phyloP scores from a whole-genome alignment of 257 asterid genomes.

The Solanum etuberosum region DNA sequence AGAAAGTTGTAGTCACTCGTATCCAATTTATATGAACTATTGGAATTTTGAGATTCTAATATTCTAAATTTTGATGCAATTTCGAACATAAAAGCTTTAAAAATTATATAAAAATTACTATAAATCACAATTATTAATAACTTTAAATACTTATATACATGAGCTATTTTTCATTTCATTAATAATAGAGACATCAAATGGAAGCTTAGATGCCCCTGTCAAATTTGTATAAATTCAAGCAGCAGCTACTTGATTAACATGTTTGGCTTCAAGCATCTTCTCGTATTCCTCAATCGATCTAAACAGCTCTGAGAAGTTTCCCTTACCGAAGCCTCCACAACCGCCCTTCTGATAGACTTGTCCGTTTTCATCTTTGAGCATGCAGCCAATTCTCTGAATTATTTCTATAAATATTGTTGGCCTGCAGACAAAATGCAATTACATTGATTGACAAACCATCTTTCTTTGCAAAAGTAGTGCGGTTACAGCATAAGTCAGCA shows the following conservation, averaged over 20 bases:
- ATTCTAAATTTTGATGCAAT: no score
- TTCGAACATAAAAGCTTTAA: no score
- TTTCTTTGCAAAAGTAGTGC: neutral
- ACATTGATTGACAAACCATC: neutral
- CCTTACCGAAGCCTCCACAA: slow-evolving; percentile 99
- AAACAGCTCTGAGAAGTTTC: slow-evolving; percentile 89
- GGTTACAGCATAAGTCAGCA: neutral
- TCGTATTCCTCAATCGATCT: slow-evolving; percentile 82
- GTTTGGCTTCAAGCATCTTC: slow-evolving; percentile 78
- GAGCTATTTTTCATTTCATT: neutral
- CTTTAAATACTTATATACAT: neutral
- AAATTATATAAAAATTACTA: no score
- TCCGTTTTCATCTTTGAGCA: slow-evolving; percentile 64
- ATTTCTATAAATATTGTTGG: slow-evolving; percentile 91
- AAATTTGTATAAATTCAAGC: neutral
- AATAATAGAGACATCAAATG: neutral
- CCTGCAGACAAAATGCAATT: slow-evolving; percentile 25
- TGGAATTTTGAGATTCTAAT: no score
- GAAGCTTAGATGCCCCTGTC: neutral
- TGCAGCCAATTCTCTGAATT: slow-evolving; percentile 90
- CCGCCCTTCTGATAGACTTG: slow-evolving; percentile 78
- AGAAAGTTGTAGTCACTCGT: no score
- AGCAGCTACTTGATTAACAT: slow-evolving; percentile 15
- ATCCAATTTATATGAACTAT: no score
- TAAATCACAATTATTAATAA: no score